Base-by-base conservation (phyloP, 352 stramenopile species). In the Phytopythium ostracodes region DNA sequence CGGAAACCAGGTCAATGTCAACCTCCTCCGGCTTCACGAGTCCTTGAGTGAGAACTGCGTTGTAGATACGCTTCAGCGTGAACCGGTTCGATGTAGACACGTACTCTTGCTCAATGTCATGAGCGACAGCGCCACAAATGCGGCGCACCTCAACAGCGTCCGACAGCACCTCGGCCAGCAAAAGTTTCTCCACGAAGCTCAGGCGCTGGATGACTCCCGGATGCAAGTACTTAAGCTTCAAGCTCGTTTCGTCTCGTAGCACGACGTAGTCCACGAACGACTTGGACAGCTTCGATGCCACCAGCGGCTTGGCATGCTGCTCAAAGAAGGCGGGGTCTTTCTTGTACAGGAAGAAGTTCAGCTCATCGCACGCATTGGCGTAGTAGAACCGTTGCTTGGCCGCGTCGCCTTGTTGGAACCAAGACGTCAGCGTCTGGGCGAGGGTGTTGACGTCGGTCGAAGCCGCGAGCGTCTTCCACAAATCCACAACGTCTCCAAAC, bases 271-370 rank as follows among this genome's bases (percentile, higher is more conserved):
- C 79, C 36, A 89, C 57, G 15, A 89, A 67, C n/a, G 74, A 71
- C 56, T 84, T 87, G 50, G 52, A 63, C 24, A 84, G 59, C 49
- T 89, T 89, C 17, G 60, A 67, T 18, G 57, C 35, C 22, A 89
- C 46, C 44, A 80, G 63, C 24, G 79, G 75, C 47, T 62, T 57
- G 6, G 69, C 70, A 33, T 66, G 66, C 27, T 68, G 24, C 15
- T 71, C 59, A 58, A 89, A 89, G 44, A 83, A 89, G 4, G 42
- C 31, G 42, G 49, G 66, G 60, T 89, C 79, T 63, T 79, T 82
- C 38, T 71, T 70, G 65, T 65, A 82, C 12, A 89, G 52, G 50
- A 81, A 89, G n/a, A 87, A 70, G 59, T 89, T 64, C 10, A 89
- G 40, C 63, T 87, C 77, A 55, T 83, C 70, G 46, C 66, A 81